Percentiles rank a stretch among this genome's conserved stretches.
phyloP scores from a whole-genome alignment of 495 filamentous ascomycete species.

The Symbiotaphrina buchneri region DNA sequence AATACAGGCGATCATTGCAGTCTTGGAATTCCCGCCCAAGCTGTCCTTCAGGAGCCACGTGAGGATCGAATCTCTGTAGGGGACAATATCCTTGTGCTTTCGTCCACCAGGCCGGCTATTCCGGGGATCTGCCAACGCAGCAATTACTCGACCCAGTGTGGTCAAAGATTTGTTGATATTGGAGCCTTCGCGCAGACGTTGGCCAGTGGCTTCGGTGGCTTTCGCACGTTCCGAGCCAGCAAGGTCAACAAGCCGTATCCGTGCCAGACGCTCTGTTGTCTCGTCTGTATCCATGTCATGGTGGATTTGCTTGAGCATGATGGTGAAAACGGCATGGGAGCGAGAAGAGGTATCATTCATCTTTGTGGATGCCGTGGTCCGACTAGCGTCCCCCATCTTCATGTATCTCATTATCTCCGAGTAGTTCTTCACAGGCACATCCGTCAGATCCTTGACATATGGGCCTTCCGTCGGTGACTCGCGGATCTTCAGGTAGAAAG shows the following conservation, averaged over 20 bases:
- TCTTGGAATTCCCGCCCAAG: slow-evolving; percentile 88
- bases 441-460: slow-evolving; percentile 93
- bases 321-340: slow-evolving; percentile 92
- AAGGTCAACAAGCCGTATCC: slow-evolving; percentile 89
- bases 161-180: slow-evolving; percentile 99
- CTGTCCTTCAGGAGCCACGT: slow-evolving; percentile 94
- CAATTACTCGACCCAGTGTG: slow-evolving; percentile 87
- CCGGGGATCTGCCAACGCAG: slow-evolving; percentile 77
- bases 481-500: slow-evolving; percentile 90
- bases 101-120: slow-evolving; percentile 21
- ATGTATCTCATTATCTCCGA: slow-evolving; percentile 74
- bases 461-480: slow-evolving; percentile 89
- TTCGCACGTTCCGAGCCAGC: slow-evolving; percentile 91
- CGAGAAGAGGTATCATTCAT: slow-evolving; percentile 97
- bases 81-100: slow-evolving; percentile 50
- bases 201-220: slow-evolving; percentile 82
- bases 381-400: slow-evolving; percentile 66
- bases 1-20: slow-evolving; percentile 97
- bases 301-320: slow-evolving; percentile 90
- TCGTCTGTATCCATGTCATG: slow-evolving; percentile 88
- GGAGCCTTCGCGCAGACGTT: slow-evolving; percentile 74
- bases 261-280: slow-evolving; percentile 79
- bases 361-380: slow-evolving; percentile 89
- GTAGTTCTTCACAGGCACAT: slow-evolving; percentile 67
- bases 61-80: slow-evolving; percentile 90